Evolutionary conservation across 2,329 filamentous ascomycete genomes (phyloP).

Genomic region (Colletotrichum theobromicola): DNA sequence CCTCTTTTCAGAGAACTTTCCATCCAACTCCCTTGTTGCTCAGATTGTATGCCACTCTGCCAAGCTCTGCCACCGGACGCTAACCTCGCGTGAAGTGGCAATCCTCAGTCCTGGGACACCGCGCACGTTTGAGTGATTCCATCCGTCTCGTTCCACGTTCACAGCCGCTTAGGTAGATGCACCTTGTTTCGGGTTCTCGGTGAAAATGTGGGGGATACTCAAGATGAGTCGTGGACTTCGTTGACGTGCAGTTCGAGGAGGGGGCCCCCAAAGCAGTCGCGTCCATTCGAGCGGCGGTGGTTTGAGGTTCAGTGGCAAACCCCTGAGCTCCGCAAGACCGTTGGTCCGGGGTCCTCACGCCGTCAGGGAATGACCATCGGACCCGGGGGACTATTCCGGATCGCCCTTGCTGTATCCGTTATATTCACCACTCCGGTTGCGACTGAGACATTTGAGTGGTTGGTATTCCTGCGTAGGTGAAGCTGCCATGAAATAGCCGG

Average conservation of each 20-base stretch:
- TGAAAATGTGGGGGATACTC: slow-evolving; percentile 7
- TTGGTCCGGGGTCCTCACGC: neutral
- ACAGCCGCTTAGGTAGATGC: neutral
- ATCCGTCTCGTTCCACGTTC: neutral
- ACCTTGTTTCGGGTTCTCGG: slow-evolving; percentile 8
- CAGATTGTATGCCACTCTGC: neutral
- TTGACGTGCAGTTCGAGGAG: slow-evolving; percentile 1
- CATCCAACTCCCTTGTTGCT: neutral
- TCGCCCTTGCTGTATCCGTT: neutral
- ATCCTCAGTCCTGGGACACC: neutral
- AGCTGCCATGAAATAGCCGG: neutral
- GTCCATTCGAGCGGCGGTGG: neutral
- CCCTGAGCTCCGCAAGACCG: neutral
- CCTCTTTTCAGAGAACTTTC: neutral
- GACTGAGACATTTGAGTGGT: neutral
- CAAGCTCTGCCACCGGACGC: neutral
- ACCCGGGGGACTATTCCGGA: neutral
- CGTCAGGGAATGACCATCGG: neutral
- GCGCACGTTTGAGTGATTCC: neutral
- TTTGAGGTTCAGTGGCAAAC: slow-evolving; percentile 12
- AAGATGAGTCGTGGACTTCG: neutral
- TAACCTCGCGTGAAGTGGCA: neutral
- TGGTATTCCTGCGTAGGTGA: neutral
- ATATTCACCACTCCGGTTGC: neutral
- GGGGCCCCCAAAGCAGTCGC: neutral